phyloP scores from a whole-genome alignment of 805 yeast genomes.

The Saccharomyces kudriavzevii region DNA sequence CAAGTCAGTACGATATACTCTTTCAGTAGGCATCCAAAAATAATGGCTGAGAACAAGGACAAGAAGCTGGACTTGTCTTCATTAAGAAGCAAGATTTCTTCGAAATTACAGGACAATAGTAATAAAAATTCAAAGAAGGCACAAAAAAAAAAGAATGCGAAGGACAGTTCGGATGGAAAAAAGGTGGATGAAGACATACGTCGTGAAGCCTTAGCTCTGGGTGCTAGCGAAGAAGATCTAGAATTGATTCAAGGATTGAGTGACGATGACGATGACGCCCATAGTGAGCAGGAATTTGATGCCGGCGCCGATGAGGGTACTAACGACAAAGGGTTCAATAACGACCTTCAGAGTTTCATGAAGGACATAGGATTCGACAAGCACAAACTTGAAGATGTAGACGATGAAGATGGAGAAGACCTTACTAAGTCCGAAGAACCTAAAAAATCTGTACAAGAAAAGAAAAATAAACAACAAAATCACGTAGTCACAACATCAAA shows the following conservation, averaged over 20 bases:
- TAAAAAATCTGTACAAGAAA: slow-evolving; percentile 17
- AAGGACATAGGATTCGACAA: slow-evolving; percentile 56
- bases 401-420: slow-evolving; percentile 24
- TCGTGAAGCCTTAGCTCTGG: slow-evolving; percentile 69
- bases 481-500: slow-evolving; percentile 17
- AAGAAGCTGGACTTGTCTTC: slow-evolving; percentile 35
- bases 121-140: slow-evolving; percentile 16
- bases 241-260: slow-evolving; percentile 48
- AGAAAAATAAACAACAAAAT: slow-evolving; percentile 19
- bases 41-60: background rate
- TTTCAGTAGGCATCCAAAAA: background rate
- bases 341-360: slow-evolving; percentile 56
- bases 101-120: slow-evolving; percentile 35
- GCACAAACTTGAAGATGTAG: slow-evolving; percentile 29
- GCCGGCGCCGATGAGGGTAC: slow-evolving; percentile 28
- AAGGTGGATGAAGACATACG: slow-evolving; percentile 35
- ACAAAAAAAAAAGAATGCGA: slow-evolving; percentile 16
- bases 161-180: slow-evolving; percentile 12
- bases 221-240: slow-evolving; percentile 82
- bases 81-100: slow-evolving; percentile 56
- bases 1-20: background rate
- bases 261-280: slow-evolving; percentile 40
- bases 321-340: slow-evolving; percentile 35
- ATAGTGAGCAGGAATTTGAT: slow-evolving; percentile 35
- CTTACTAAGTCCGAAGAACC: slow-evolving; percentile 7